phyloP scores from a whole-genome alignment of 345 rosid species.

The Acer campestre region DNA sequence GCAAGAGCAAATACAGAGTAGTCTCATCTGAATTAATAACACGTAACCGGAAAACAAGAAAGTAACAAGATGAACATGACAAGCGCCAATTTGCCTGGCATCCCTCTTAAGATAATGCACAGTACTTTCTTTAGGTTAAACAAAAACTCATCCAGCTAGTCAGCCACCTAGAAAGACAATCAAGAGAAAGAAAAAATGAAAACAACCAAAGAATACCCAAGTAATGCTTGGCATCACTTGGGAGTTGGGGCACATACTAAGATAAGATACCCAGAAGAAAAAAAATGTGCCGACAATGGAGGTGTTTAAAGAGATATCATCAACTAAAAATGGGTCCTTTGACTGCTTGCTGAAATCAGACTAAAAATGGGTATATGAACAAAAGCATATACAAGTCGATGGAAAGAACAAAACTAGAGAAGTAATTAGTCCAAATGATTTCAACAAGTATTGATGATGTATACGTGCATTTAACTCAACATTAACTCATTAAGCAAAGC shows the following conservation, averaged over 20 bases:
- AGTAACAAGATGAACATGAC: not conserved
- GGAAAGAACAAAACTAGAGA: not conserved
- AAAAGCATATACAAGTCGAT: not conserved
- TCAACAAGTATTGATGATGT: not conserved
- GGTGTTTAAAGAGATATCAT: not conserved
- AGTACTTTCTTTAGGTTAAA: not conserved
- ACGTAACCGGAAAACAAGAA: not conserved
- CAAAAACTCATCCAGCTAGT: not conserved
- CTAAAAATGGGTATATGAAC: not conserved
- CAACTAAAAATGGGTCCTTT: conserved; percentile 8
- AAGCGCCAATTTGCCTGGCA: not conserved
- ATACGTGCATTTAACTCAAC: not conserved
- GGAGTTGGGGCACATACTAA: not conserved
- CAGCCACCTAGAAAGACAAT: not conserved
- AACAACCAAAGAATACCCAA: not conserved
- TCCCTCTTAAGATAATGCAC: not conserved
- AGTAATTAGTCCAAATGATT: not conserved
- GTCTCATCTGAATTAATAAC: not conserved
- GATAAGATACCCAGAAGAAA: not conserved
- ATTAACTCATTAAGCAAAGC: conserved; percentile 8
- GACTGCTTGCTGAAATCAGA: conserved; percentile 4
- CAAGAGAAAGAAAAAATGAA: too few relatives aligned
- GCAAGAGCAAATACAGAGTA: not conserved
- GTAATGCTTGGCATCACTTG: not conserved
- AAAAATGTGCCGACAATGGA: not conserved